Conservation (phyloP, 169 alveolate species). For the Eimeria necatrix region DNA sequence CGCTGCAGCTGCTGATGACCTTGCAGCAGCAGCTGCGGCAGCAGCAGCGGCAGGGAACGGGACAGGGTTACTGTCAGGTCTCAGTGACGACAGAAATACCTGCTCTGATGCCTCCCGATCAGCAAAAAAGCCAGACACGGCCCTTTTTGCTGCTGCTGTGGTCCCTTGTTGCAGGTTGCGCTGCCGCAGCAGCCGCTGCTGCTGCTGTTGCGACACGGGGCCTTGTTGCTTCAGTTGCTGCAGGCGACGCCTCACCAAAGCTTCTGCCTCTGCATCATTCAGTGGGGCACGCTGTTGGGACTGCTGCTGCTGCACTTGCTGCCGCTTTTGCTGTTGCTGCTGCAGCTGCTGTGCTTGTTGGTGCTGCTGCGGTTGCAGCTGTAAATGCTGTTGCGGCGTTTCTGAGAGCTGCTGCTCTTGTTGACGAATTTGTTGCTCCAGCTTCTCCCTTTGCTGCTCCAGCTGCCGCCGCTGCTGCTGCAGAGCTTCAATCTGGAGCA, state of each 20-base stretch:
- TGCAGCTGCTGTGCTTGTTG: not conserved
- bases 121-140: not conserved
- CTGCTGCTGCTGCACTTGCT: conserved; percentile 11
- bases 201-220: conserved; percentile 9
- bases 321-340: not conserved
- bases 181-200: conserved; percentile 57
- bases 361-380: conserved; percentile 37
- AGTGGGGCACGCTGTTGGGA: conserved; percentile 33
- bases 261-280: conserved; percentile 46
- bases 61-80: not conserved
- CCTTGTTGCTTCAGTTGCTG: not conserved
- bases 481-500: not conserved
- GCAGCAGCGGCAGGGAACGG: conserved; percentile 40
- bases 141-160: conserved; percentile 28
- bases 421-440: conserved; percentile 26
- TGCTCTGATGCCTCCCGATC: conserved; percentile 37
- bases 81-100: conserved; percentile 23
- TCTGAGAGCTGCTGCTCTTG: conserved; percentile 15
- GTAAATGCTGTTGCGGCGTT: not conserved
- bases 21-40: conserved; percentile 54
- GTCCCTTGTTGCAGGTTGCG: conserved; percentile 6
- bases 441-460: conserved; percentile 30
- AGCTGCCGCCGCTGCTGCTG: conserved; percentile 63
- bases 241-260: conserved; percentile 10
- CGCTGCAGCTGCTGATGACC: conserved; percentile 57